These are phyloP conservation scores for Penicillium sp. DNA, from an alignment of 2,329 filamentous ascomycete genomes.

Conservation along the genomic window DNA sequence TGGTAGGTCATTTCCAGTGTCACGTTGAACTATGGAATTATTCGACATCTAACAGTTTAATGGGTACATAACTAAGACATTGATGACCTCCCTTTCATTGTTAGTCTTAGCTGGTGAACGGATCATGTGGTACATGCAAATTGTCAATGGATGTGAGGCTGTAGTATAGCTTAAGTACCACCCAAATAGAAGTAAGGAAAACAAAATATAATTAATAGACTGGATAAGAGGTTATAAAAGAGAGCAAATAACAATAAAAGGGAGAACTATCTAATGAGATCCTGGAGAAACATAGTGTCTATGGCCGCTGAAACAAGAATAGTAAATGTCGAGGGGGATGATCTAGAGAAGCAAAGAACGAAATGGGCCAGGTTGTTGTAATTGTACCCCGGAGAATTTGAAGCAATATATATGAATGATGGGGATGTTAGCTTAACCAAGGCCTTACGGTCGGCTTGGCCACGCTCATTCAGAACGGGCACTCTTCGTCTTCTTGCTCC, in stretches of 20 bases:
- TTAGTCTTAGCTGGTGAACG: too few species aligned
- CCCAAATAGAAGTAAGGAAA: background rate
- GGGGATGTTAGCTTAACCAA: background rate
- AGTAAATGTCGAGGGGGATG: background rate
- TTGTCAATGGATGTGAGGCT: background rate
- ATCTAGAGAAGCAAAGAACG: background rate
- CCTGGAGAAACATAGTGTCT: background rate
- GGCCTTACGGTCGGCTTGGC: background rate
- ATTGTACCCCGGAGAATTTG: background rate
- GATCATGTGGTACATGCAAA: too few species aligned
- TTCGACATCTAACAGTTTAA: too few species aligned
- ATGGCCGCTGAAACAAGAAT: background rate
- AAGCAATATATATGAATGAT: background rate
- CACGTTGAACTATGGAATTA: too few species aligned
- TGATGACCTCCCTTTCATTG: too few species aligned
- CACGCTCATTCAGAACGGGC: constrained; percentile 34
- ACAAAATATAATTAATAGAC: background rate
- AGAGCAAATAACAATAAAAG: background rate
- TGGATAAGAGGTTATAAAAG: background rate
- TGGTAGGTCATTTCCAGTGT: background rate
- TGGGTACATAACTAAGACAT: too few species aligned
- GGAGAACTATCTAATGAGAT: background rate
- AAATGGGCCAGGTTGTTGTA: too few species aligned
- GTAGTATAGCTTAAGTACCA: background rate
- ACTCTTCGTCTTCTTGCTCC: constrained; percentile 51